Percentiles rank a stretch among this genome's conserved stretches.
Evolutionary conservation across 2,329 filamentous ascomycete species (phyloP).

Genomic region (Balansia obtecta): DNA sequence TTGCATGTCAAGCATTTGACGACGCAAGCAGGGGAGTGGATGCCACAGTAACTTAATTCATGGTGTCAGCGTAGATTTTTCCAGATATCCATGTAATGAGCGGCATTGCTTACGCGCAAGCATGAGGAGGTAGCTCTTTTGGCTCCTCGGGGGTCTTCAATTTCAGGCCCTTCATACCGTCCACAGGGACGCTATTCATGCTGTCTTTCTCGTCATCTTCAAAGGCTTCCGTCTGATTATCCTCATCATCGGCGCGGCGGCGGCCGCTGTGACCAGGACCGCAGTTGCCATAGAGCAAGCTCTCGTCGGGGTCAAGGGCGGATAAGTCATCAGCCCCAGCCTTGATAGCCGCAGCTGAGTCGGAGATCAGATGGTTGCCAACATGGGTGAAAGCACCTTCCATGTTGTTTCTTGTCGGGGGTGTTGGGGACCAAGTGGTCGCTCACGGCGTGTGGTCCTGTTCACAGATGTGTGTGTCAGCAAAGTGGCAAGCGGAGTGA

Average conservation of each 20-base stretch:
- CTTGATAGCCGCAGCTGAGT: constrained; percentile 77
- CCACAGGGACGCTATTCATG: constrained; percentile 68
- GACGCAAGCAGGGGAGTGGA: constrained; percentile 88
- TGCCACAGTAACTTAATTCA: constrained; percentile 71
- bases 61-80: background rate
- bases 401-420: constrained; percentile 37
- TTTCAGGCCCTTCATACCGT: constrained; percentile 55
- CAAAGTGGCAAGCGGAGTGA: background rate
- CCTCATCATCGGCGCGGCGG: constrained; percentile 73
- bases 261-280: constrained; percentile 42
- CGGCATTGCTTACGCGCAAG: constrained; percentile 64
- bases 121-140: constrained; percentile 83
- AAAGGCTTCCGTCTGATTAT: constrained; percentile 73
- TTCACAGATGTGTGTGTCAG: constrained; percentile 1
- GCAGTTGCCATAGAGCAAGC: constrained; percentile 61
- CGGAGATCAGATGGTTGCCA: constrained; percentile 75
- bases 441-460: background rate
- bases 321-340: constrained; percentile 67
- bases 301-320: constrained; percentile 65
- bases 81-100: background rate
- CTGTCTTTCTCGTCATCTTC: constrained; percentile 72
- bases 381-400: constrained; percentile 82
- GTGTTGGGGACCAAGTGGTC: constrained; percentile 6
- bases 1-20: constrained; percentile 92
- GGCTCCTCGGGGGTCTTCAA: constrained; percentile 57